A percentile compares a stretch with the other conserved stretches of the same genome.
Evolutionary conservation across 495 filamentous ascomycete species (phyloP).

Genomic region (Platismatia glauca): DNA sequence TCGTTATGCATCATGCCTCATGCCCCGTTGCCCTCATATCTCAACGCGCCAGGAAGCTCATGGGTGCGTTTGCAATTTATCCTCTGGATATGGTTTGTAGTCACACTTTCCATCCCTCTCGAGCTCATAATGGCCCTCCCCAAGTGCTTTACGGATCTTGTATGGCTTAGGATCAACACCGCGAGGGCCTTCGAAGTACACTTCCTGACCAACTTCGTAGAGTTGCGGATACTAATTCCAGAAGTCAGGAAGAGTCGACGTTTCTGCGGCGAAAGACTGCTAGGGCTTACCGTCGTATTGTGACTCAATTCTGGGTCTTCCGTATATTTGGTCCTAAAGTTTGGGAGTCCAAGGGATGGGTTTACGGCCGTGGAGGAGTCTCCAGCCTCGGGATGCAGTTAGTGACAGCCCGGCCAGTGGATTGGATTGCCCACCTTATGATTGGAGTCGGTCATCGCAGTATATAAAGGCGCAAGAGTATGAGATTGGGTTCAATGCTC

Average conservation of each 20-base stretch:
- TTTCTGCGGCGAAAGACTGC: neutral
- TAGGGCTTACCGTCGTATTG: neutral
- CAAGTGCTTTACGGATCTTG: constrained; percentile 2
- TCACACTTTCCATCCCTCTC: constrained; percentile 3
- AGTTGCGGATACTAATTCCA: neutral
- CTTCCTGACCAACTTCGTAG: neutral
- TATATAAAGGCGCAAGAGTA: no score
- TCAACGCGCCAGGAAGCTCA: neutral
- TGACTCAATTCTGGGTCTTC: neutral
- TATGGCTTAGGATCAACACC: constrained; percentile 12
- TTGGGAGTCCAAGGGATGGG: neutral
- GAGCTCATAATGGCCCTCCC: constrained; percentile 13
- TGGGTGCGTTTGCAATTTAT: neutral
- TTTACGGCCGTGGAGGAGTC: neutral
- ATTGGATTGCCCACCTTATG: neutral
- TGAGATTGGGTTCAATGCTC: no score
- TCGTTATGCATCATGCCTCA: neutral
- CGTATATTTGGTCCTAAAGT: neutral
- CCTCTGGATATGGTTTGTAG: neutral
- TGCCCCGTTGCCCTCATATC: neutral
- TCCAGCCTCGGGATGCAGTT: neutral
- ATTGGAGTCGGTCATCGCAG: constrained; percentile 1
- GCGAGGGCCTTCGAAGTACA: constrained; percentile 7
- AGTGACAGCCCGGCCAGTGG: neutral
- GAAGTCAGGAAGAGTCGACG: neutral